Evolutionary conservation across 768 basidiomycete genomes (phyloP).

Genomic region (Phanerodontia chrysosporium): DNA sequence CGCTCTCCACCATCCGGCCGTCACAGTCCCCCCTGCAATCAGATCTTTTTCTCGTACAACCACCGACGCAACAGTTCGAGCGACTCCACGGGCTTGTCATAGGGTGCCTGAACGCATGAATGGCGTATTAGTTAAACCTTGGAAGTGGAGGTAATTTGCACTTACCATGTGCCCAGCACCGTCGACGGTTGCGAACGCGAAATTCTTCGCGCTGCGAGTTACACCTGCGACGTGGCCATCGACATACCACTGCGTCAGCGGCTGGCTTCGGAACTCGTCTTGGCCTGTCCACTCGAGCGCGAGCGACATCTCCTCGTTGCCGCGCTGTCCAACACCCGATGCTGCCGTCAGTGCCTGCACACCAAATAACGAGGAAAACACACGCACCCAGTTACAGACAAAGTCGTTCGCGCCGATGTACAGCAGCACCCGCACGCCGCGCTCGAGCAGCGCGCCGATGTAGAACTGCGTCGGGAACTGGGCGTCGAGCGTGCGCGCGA

Average conservation of each 20-base stretch:
- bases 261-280: neutral
- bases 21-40: neutral
- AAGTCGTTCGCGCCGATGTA: constrained; percentile 53
- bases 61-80: constrained; percentile 47
- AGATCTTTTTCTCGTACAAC: constrained; percentile 30
- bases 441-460: constrained; percentile 47
- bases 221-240: constrained; percentile 49
- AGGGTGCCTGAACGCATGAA: constrained; percentile 42
- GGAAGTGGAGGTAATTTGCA: no score
- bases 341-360: neutral
- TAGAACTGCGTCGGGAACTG: constrained; percentile 29
- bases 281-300: constrained; percentile 9
- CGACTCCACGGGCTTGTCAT: constrained; percentile 56
- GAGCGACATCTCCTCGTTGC: constrained; percentile 37
- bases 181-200: constrained; percentile 60
- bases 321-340: constrained; percentile 27
- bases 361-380: constrained; percentile 13
- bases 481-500: constrained; percentile 17
- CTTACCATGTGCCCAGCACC: constrained; percentile 73
- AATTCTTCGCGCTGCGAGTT: constrained; percentile 45
- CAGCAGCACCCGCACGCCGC: constrained; percentile 44
- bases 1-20: no score
- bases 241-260: constrained; percentile 24
- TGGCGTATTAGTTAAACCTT: no score
- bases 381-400: constrained; percentile 51